These are phyloP conservation scores for Chalciporus chontae DNA, from an alignment of 768 basidiomycete species.

Conservation along the genomic window DNA sequence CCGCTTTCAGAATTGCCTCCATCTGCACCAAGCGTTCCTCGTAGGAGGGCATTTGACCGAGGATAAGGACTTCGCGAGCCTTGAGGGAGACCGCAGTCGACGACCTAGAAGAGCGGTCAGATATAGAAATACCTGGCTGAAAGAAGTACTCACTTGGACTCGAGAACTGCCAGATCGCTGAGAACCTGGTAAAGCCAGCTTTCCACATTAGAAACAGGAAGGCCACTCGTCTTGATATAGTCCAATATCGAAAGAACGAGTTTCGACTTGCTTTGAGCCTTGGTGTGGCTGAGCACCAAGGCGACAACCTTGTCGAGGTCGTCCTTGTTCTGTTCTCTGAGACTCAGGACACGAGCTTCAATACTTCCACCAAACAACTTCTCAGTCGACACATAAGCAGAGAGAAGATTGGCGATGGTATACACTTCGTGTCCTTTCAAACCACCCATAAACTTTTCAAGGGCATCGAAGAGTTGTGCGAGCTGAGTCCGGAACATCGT, in stretches of 20 bases:
- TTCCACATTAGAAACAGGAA: slow-evolving; percentile 75
- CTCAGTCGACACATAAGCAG: slow-evolving; percentile 81
- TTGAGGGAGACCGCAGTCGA: slow-evolving; percentile 91
- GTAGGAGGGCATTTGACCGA: slow-evolving; percentile 94
- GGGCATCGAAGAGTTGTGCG: slow-evolving; percentile 62
- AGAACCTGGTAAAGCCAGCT: slow-evolving; percentile 72
- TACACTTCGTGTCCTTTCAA: slow-evolving; percentile 83
- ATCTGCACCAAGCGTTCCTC: slow-evolving; percentile 93
- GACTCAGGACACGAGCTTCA: slow-evolving; percentile 83
- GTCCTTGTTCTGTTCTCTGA: slow-evolving; percentile 92
- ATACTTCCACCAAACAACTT: slow-evolving; percentile 92
- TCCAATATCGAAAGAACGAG: slow-evolving; percentile 85
- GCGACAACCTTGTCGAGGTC: slow-evolving; percentile 83
- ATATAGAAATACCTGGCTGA: background rate
- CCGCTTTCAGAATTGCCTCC: slow-evolving; percentile 87
- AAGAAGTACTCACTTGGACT: slow-evolving; percentile 65
- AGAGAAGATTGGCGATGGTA: slow-evolving; percentile 72
- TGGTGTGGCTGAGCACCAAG: slow-evolving; percentile 92
- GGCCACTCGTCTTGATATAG: slow-evolving; percentile 77
- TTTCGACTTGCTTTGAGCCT: slow-evolving; percentile 89
- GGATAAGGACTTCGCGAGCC: slow-evolving; percentile 95
- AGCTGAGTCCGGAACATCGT: slow-evolving; percentile 76
- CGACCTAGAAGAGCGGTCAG: slow-evolving; percentile 47
- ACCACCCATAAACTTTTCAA: slow-evolving; percentile 78
- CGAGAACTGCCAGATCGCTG: slow-evolving; percentile 78